Evolutionary conservation across 2,329 filamentous ascomycete species (phyloP).

Genomic region (Tolypocladium album): DNA sequence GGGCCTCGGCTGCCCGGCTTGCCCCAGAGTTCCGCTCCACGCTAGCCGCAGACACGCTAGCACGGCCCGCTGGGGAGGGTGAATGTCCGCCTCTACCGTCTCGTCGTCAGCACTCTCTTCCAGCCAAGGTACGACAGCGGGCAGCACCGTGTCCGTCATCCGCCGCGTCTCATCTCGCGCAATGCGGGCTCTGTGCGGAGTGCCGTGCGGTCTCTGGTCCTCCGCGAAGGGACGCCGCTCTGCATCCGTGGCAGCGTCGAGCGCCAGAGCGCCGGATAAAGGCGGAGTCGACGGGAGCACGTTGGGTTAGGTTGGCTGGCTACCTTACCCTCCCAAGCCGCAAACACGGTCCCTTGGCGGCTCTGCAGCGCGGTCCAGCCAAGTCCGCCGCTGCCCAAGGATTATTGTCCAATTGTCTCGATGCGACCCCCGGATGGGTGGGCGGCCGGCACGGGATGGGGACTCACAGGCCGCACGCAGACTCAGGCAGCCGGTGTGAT

Average conservation of each 20-base stretch:
- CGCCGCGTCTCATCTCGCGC: no score
- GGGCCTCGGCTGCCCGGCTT: constrained; percentile 6
- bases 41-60: background rate
- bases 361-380: no score
- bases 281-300: background rate
- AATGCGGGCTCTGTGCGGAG: no score
- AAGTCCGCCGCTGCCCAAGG: background rate
- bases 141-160: no score
- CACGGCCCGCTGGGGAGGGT: background rate
- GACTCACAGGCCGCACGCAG: background rate
- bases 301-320: no score
- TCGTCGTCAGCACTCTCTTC: background rate
- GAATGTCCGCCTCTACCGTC: background rate
- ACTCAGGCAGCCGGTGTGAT: background rate
- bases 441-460: background rate
- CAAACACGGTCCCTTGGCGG: background rate
- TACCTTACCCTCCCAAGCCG: background rate
- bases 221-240: background rate
- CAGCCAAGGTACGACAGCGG: background rate
- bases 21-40: constrained; percentile 6
- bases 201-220: background rate
- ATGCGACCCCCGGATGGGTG: background rate
- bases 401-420: background rate
- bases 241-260: background rate
- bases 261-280: background rate